A percentile compares a stretch with the other conserved stretches of the same genome.
Evolutionary conservation across 257 asterid genomes (phyloP).

Genomic region (Forsythia viridissima): DNA sequence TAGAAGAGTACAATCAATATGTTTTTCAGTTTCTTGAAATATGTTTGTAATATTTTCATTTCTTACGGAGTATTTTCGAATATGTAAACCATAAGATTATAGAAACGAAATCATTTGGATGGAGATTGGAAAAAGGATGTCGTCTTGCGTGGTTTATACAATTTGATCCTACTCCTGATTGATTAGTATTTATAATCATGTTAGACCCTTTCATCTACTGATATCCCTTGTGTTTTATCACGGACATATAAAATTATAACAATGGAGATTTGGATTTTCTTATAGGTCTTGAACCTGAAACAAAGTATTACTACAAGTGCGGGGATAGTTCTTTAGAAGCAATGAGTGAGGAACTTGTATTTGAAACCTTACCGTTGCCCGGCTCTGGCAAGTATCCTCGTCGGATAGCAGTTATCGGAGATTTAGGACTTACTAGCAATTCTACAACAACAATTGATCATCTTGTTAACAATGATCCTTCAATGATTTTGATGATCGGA

Average conservation of each 20-base stretch:
- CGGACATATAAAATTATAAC: neutral
- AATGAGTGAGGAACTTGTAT: conserved; percentile 65
- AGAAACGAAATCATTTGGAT: neutral
- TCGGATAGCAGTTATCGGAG: conserved; percentile 76
- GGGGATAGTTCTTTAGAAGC: conserved; percentile 71
- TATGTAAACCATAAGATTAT: neutral
- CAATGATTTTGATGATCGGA: conserved; percentile 69
- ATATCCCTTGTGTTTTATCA: neutral
- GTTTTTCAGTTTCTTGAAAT: conserved; percentile 6
- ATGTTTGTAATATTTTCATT: neutral
- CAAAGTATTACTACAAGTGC: conserved; percentile 75
- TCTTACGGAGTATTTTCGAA: neutral
- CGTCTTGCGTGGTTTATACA: neutral
- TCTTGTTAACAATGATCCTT: conserved; percentile 62
- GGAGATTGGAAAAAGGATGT: neutral
- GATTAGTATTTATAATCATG: neutral
- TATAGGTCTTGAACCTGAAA: conserved; percentile 70
- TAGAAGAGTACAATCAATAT: neutral
- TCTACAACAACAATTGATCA: conserved; percentile 78
- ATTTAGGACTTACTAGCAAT: conserved; percentile 78
- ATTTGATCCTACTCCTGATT: neutral
- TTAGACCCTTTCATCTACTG: neutral
- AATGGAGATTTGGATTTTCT: conserved; percentile 4
- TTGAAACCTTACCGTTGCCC: conserved; percentile 67
- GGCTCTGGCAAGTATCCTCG: conserved; percentile 57